Conservation (phyloP, 495 filamentous ascomycete genomes). For the Podospora pseudoanserina region DNA sequence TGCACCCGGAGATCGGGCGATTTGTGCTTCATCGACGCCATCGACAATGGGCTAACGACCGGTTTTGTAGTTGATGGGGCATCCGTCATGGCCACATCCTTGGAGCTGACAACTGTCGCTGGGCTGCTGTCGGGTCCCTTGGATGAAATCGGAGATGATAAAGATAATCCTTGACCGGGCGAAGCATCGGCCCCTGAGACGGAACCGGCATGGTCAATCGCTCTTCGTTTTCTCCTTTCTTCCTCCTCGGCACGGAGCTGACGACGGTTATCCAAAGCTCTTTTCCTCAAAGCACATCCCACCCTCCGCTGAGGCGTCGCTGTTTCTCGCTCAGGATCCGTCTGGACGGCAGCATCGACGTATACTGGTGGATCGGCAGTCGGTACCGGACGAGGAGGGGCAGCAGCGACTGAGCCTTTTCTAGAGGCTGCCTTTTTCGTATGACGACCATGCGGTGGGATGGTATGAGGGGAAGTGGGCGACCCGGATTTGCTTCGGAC, state of each 20-base stretch:
- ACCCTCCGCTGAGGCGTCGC: conserved; percentile 39
- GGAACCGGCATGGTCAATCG: conserved; percentile 21
- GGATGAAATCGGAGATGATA: conserved; percentile 19
- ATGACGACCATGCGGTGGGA: conserved; percentile 25
- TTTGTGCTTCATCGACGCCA: conserved; percentile 28
- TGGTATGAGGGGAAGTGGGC: conserved; percentile 41
- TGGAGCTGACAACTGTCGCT: conserved; percentile 11
- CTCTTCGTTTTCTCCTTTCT: conserved; percentile 24
- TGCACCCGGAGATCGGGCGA: conserved; percentile 50
- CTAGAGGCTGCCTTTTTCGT: conserved; percentile 21
- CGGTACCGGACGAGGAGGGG: conserved; percentile 29
- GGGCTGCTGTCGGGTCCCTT: conserved; percentile 20
- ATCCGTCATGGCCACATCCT: conserved; percentile 28
- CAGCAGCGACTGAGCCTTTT: conserved; percentile 24
- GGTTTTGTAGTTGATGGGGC: conserved; percentile 20
- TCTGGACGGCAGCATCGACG: conserved; percentile 47
- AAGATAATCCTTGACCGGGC: conserved; percentile 16
- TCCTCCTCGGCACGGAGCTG: conserved; percentile 38
- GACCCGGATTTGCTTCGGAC: conserved; percentile 45
- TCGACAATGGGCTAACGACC: conserved; percentile 9
- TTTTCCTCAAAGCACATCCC: conserved; percentile 42
- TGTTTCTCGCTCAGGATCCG: conserved; percentile 40
- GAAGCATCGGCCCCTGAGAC: conserved; percentile 34
- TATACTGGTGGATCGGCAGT: conserved; percentile 34
- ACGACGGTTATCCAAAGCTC: conserved; percentile 46